Evolutionary conservation across 306 rosid species (phyloP), one percentile per base, ranked within the genome.

Genomic region (Vachellia pachyceras): DNA sequence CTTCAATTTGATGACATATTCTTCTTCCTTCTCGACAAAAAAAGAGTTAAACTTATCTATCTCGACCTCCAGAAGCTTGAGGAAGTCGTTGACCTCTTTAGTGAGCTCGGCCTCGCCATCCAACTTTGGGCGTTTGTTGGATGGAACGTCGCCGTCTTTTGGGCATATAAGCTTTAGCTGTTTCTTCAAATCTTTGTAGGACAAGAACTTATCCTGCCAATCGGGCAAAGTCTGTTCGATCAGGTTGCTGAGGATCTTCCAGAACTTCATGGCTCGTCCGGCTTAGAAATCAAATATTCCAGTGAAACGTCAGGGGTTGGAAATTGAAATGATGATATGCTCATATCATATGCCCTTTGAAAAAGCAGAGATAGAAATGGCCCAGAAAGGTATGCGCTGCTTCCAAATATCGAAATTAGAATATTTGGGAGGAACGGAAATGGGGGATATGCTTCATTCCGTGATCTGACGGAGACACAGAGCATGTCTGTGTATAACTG

Each of bases 171-270:
- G 82, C 44, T 91, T 95, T 77, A 95, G 57, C 73, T 89, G 97
- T 76, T 91, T 89, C 88, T 95, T 95, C 80, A 95, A 79, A 78
- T 86, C 85, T 80, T 95, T 93, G 85, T 95, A 95, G 25, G 94
- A 89, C 66, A 95, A 66, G 76, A 91, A 92, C 82, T 87, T 82
- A 86, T 95, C 97, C n/a, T 85, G 89, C 97, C 99, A 95, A 37
- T 90, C 95, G 1, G 99, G 97, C 29, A 90, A 67, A 45, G 97
- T 92, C 69, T 88, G 92, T 67, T 89, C 97, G 60, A 95, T 89
- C 82, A 85, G 90, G 44, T 72, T 91, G 46, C 91, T 85, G 10
- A 95, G 90, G 72, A 87, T 92, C 86, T 90, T 92, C 92, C 90
- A 87, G 82, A 94, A 94, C 87, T 94, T 94, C 98, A 94, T 94